A percentile compares a stretch with the other conserved stretches of the same genome.
phyloP scores from a whole-genome alignment of 2,329 filamentous ascomycete species.

The Fusarium avenaceum region DNA sequence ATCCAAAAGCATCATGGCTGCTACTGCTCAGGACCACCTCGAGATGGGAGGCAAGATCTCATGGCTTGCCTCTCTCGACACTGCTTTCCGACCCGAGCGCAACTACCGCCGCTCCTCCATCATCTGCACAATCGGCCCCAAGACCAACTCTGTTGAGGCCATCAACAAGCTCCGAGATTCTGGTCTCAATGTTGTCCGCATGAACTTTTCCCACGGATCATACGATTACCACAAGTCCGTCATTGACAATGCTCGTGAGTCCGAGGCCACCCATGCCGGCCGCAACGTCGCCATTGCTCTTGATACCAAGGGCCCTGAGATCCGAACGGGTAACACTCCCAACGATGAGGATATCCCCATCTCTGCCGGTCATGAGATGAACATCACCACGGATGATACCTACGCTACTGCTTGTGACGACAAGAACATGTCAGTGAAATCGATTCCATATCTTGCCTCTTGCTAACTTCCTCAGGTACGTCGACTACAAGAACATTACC shows the following conservation, averaged over 20 bases:
- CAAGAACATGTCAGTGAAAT: conserved; percentile 84
- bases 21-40: conserved; percentile 87
- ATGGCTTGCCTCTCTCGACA: conserved; percentile 82
- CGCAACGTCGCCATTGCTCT: conserved; percentile 96
- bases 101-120: conserved; percentile 98
- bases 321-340: conserved; percentile 76
- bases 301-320: conserved; percentile 75
- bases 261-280: conserved; percentile 81
- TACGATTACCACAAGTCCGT: conserved; percentile 99
- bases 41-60: conserved; percentile 78
- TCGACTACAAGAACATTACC: conserved; percentile 99
- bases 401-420: conserved; percentile 88
- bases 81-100: conserved; percentile 85
- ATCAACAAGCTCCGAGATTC: conserved; percentile 93
- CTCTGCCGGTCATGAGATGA: conserved; percentile 84
- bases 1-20: conserved; percentile 63
- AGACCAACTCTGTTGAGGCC: conserved; percentile 97
- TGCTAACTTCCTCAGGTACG: conserved; percentile 72
- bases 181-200: conserved; percentile 97
- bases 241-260: conserved; percentile 93
- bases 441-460: neutral
- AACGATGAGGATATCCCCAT: conserved; percentile 93
- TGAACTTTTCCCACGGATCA: conserved; percentile 90
- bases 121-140: conserved; percentile 98
- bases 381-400: conserved; percentile 96